Percentiles rank a stretch among this genome's conserved stretches.
These are phyloP conservation scores for Ceratobasidium theobromae DNA, from an alignment of 1,284 basidiomycete species.

Conservation along the genomic window DNA sequence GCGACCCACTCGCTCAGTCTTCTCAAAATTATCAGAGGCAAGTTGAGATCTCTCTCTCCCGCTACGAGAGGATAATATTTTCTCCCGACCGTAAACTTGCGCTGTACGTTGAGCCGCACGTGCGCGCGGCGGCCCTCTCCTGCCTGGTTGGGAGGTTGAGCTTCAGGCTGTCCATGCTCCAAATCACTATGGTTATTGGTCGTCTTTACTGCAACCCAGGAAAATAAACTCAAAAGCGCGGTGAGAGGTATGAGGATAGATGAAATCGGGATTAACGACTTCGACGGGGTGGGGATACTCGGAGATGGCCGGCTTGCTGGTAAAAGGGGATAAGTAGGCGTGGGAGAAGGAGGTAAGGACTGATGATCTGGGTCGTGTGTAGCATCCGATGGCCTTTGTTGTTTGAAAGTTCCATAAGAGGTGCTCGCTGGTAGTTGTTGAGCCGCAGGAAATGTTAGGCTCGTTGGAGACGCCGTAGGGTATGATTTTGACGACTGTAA, in stretches of 20 bases:
- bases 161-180: too few relatives aligned
- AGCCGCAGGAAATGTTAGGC: conserved; percentile 4
- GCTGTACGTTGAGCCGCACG: not conserved
- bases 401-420: conserved; percentile 18
- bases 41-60: conserved; percentile 47
- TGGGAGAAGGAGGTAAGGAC: conserved; percentile 10
- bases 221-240: conserved; percentile 9
- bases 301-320: conserved; percentile 22
- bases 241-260: conserved; percentile 32
- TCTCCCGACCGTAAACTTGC: conserved; percentile 20
- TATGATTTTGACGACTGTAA: conserved; percentile 10
- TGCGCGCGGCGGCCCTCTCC: too few relatives aligned
- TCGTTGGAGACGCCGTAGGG: conserved; percentile 8
- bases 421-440: conserved; percentile 1
- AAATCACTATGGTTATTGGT: not conserved
- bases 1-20: conserved; percentile 60
- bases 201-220: conserved; percentile 8
- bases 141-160: too few relatives aligned
- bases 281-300: conserved; percentile 43
- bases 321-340: not conserved
- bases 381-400: too few relatives aligned
- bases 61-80: conserved; percentile 47
- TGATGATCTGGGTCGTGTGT: not conserved
- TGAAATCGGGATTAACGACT: conserved; percentile 50
- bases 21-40: conserved; percentile 56